A percentile compares a stretch with the other conserved stretches of the same genome.
Evolutionary conservation across 2,329 filamentous ascomycete species (phyloP).

Genomic region (Verticillium dahliae): DNA sequence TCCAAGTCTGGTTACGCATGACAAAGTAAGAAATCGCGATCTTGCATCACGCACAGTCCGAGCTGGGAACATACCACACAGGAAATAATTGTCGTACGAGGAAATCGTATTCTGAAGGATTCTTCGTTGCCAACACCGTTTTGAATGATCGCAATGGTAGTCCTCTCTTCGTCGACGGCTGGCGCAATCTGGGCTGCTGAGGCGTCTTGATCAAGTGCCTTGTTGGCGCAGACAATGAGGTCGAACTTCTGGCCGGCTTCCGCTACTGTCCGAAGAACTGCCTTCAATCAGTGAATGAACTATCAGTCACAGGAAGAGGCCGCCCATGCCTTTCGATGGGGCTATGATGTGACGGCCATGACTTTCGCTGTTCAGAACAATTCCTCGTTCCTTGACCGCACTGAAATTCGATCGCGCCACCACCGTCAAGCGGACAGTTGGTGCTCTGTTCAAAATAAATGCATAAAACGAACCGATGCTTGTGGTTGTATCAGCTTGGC

Average conservation of each 20-base stretch:
- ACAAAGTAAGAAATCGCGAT: neutral
- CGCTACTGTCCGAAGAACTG: conserved; percentile 38
- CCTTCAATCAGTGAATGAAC: conserved; percentile 4
- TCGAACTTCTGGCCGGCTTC: conserved; percentile 43
- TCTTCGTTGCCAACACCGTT: conserved; percentile 57
- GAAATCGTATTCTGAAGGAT: conserved; percentile 41
- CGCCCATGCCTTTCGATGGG: conserved; percentile 30
- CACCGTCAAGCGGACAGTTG: conserved; percentile 45
- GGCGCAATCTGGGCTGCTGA: conserved; percentile 25
- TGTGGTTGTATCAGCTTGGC: neutral
- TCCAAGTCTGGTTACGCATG: conserved; percentile 34
- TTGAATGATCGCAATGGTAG: conserved; percentile 52
- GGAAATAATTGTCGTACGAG: conserved; percentile 44
- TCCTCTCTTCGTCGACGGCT: conserved; percentile 29
- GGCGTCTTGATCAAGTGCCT: conserved; percentile 37
- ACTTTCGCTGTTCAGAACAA: conserved; percentile 45
- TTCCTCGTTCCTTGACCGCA: conserved; percentile 44
- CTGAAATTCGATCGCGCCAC: conserved; percentile 56
- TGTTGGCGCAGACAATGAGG: conserved; percentile 50
- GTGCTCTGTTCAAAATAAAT: conserved; percentile 39
- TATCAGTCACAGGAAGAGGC: neutral
- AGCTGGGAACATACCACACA: conserved; percentile 36
- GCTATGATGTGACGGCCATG: conserved; percentile 47
- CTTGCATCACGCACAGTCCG: neutral
- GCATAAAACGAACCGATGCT: conserved; percentile 54